Base-by-base conservation (phyloP, 768 basidiomycete genomes). In the Lentinula edodes region DNA sequence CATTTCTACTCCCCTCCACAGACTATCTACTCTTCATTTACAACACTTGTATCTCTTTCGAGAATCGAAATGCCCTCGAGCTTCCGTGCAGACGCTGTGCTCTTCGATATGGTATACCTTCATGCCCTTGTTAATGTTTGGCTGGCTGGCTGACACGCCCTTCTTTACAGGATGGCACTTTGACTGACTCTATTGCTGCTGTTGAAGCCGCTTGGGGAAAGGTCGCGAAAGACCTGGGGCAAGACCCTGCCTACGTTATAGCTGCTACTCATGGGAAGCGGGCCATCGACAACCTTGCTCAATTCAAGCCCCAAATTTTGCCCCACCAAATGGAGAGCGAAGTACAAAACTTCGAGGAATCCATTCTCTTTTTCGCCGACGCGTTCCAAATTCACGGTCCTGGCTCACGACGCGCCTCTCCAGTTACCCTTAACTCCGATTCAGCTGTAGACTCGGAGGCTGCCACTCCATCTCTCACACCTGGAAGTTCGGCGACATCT, bases 201-300 rank as follows among this genome's bases (percentile, higher is more conserved):
- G 87, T 89, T 63, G 87, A 90, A 70, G 86, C 86, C 3, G 89
- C 89, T 3, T 90, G 89, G 89, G 82, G 83, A 35, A 83, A 83
- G 67, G 87, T 90, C 48, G 88, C 89, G 1, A 74, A 75, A 55
- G 87, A 89, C 69, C 81, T 90, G 55, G 86, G 86, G 58, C 80
- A 83, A 72, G 86, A 88, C 71, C 85, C 86, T 6, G 77, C 79
- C 61, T 78, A 83, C 60, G 86, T 89, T 64, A 88, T 90, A 67
- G 85, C 83, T 9, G 85, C 86, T 42, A 90, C 88, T n/a, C 89
- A 91, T 70, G 89, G 89, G 67, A 86, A 88, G 68, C 85, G 89
- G 63, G 89, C 88, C 10, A 78, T 88, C 68, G 89, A 90, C 75
- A 91, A 90, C 73, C 82, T 90, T 64, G 70, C 79, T 4, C 76